Evolutionary conservation across 2,329 filamentous ascomycete genomes (phyloP).

Genomic region (Fusarium falciforme): DNA sequence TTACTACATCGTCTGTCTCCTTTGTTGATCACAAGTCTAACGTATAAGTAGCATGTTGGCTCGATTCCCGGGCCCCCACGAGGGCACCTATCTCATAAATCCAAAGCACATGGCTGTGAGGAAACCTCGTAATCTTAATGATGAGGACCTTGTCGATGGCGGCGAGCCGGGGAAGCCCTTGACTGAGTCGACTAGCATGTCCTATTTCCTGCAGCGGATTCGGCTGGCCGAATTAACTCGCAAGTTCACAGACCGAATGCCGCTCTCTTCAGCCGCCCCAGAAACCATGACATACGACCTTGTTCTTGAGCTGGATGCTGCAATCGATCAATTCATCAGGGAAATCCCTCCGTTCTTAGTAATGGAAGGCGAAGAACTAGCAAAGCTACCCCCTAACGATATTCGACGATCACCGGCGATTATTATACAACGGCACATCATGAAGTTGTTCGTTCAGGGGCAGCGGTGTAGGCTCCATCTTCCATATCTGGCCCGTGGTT

Average conservation of each 20-base stretch:
- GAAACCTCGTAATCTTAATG: constrained; percentile 53
- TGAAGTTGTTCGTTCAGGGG: constrained; percentile 48
- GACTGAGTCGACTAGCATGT: constrained; percentile 49
- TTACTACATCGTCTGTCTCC: background rate
- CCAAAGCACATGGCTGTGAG: constrained; percentile 53
- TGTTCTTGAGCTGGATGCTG: constrained; percentile 49
- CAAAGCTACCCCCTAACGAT: constrained; percentile 38
- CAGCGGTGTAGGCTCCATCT: constrained; percentile 52
- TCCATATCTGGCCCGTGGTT: constrained; percentile 49
- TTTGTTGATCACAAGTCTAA: constrained; percentile 7
- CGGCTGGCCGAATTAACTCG: constrained; percentile 53
- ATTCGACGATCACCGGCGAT: constrained; percentile 37
- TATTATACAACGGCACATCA: constrained; percentile 48
- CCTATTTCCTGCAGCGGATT: constrained; percentile 53
- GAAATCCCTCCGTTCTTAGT: constrained; percentile 47
- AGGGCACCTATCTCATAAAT: constrained; percentile 52
- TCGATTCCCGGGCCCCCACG: constrained; percentile 50
- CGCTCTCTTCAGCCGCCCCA: constrained; percentile 37
- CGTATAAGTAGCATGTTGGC: constrained; percentile 48
- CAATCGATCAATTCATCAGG: constrained; percentile 42
- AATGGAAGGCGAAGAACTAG: constrained; percentile 30
- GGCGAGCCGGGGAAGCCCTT: constrained; percentile 44
- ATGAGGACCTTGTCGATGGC: constrained; percentile 49
- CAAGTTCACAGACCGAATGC: constrained; percentile 48
- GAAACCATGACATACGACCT: constrained; percentile 48